phyloP scores from a whole-genome alignment of 768 basidiomycete genomes.

The Suillus plorans region DNA sequence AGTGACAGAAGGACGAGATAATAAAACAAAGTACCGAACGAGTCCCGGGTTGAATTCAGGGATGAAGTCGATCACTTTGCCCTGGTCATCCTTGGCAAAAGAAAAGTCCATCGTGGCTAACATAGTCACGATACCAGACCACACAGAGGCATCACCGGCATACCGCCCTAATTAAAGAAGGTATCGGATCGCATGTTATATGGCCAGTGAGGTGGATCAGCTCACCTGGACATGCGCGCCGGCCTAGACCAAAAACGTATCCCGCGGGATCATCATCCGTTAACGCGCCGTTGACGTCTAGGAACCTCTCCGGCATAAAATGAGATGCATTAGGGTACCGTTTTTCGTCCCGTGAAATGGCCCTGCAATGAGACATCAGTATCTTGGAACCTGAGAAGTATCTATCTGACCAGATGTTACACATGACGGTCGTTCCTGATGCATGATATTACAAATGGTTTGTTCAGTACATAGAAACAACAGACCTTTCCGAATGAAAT shows the following conservation, averaged over 20 bases:
- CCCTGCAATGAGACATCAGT: not conserved
- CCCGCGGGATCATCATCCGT: not conserved
- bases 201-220: not conserved
- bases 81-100: constrained; percentile 20
- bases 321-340: not conserved
- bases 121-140: constrained; percentile 23
- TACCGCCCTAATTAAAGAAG: constrained; percentile 13
- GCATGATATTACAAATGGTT: not conserved
- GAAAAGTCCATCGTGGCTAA: constrained; percentile 22
- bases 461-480: not conserved
- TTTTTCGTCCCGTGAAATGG: constrained; percentile 4
- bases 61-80: constrained; percentile 16
- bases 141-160: constrained; percentile 24
- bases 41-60: constrained; percentile 5
- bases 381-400: not conserved
- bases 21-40: not conserved
- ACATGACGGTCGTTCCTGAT: constrained; percentile 3
- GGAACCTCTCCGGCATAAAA: constrained; percentile 7
- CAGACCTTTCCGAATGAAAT: constrained; percentile 49
- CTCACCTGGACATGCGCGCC: constrained; percentile 2
- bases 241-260: constrained; percentile 5
- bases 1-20: not conserved
- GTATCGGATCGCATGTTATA: too few species aligned
- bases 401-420: constrained; percentile 1
- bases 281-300: constrained; percentile 1